Percentiles rank a stretch among this genome's conserved stretches.
phyloP scores from a whole-genome alignment of 768 basidiomycete species.

The Leccinum barrowsii region DNA sequence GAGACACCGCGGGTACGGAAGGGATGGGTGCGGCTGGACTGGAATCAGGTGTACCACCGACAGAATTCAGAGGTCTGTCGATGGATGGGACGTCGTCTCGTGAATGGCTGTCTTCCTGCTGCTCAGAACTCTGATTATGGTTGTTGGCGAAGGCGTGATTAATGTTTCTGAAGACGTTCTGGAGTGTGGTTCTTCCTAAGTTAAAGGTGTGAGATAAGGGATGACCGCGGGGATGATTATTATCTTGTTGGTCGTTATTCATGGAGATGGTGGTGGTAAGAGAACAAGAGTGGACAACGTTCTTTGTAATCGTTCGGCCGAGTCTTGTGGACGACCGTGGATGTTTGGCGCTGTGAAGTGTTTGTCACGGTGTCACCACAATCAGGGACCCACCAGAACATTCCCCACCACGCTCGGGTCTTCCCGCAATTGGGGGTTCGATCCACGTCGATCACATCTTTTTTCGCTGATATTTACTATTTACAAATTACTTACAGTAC shows the following conservation, averaged over 20 bases:
- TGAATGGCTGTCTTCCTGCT: neutral
- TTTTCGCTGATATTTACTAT: neutral
- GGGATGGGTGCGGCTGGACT: neutral
- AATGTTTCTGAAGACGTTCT: constrained; percentile 29
- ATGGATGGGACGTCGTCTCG: constrained; percentile 3
- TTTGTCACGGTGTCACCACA: constrained; percentile 12
- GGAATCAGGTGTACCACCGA: constrained; percentile 1
- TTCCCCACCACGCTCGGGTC: constrained; percentile 14
- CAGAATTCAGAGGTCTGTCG: constrained; percentile 2
- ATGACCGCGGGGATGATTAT: constrained; percentile 1
- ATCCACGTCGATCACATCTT: constrained; percentile 3
- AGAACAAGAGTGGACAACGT: constrained; percentile 12
- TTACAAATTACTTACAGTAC: no score
- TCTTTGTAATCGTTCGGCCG: constrained; percentile 7
- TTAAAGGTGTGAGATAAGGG: constrained; percentile 19
- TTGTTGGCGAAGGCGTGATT: constrained; percentile 29
- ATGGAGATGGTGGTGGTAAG: constrained; percentile 21
- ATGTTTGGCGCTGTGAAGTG: no score
- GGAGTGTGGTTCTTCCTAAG: constrained; percentile 25
- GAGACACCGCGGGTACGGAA: constrained; percentile 3
- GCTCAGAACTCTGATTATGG: constrained; percentile 4
- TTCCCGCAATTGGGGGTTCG: constrained; percentile 10
- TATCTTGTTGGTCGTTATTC: constrained; percentile 16
- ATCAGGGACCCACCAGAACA: constrained; percentile 32
- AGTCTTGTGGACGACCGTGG: neutral